Percentiles rank a stretch among this genome's conserved stretches.
phyloP scores from a whole-genome alignment of 2,329 filamentous ascomycete species.

The Cadophora sp. region DNA sequence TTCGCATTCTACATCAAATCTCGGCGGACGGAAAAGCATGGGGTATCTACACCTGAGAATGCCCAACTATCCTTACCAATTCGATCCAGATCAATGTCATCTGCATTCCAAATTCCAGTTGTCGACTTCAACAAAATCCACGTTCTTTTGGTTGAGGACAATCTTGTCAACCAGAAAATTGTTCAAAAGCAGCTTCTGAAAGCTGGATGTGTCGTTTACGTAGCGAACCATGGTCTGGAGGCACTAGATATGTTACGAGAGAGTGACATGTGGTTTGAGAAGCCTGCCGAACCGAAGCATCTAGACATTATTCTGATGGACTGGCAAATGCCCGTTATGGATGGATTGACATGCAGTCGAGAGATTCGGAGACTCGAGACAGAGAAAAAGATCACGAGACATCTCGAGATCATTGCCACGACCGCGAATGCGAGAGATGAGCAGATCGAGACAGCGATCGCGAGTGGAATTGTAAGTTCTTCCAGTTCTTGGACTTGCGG shows the following conservation, averaged over 20 bases:
- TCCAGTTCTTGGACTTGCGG: neutral
- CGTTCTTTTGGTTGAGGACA: constrained; percentile 66
- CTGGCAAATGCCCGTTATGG: constrained; percentile 78
- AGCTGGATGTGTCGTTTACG: constrained; percentile 50
- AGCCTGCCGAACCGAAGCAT: constrained; percentile 41
- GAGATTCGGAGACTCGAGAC: constrained; percentile 67
- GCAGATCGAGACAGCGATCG: constrained; percentile 39
- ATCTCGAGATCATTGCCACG: constrained; percentile 47
- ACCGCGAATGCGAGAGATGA: constrained; percentile 43
- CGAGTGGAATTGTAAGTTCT: constrained; percentile 35
- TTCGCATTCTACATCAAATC: constrained; percentile 79
- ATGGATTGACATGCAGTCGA: constrained; percentile 70
- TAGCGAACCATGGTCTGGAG: constrained; percentile 64
- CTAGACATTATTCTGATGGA: constrained; percentile 76
- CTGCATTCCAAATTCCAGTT: neutral
- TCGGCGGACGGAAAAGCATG: constrained; percentile 44
- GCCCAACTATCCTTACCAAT: neutral
- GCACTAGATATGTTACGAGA: constrained; percentile 53
- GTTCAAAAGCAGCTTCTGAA: constrained; percentile 56
- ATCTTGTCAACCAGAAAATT: constrained; percentile 65
- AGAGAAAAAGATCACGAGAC: constrained; percentile 57
- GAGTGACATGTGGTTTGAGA: constrained; percentile 38
- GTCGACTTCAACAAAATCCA: constrained; percentile 34
- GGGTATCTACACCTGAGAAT: constrained; percentile 57
- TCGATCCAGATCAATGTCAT: neutral